Conservation (phyloP, 2,329 filamentous ascomycete species). For the Colletotrichum australisinense region DNA sequence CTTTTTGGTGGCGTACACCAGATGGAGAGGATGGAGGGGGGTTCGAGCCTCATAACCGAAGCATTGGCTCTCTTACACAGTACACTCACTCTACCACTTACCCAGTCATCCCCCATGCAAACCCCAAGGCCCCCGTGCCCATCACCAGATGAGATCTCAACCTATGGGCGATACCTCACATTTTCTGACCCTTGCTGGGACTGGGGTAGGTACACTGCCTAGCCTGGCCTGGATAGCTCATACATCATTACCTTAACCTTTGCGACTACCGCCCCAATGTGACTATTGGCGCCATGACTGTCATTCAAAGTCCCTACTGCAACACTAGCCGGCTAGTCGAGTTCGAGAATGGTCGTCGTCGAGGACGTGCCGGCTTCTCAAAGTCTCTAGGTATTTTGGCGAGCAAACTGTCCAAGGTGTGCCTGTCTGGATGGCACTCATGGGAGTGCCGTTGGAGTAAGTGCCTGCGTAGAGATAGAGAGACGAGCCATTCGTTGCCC, state of each 20-base stretch:
- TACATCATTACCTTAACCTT: neutral
- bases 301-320: slow-evolving; percentile 5
- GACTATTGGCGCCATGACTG: slow-evolving; percentile 7
- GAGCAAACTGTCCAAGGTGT: neutral
- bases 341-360: slow-evolving; percentile 13
- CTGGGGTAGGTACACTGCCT: neutral
- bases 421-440: neutral
- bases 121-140: slow-evolving; percentile 2
- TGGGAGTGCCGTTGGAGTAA: slow-evolving; percentile 1
- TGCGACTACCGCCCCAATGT: neutral
- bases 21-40: neutral
- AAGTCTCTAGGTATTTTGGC: neutral
- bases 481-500: slow-evolving; percentile 39
- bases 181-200: slow-evolving; percentile 3
- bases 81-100: neutral
- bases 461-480: slow-evolving; percentile 7
- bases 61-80: slow-evolving; percentile 11
- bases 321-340: slow-evolving; percentile 23
- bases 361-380: neutral
- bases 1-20: slow-evolving; percentile 1
- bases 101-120: neutral
- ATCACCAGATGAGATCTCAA: neutral
- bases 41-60: slow-evolving; percentile 13
- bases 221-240: neutral
- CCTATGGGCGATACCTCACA: slow-evolving; percentile 15